Conservation (phyloP, 768 basidiomycete genomes). For the Mycena latifolia region DNA sequence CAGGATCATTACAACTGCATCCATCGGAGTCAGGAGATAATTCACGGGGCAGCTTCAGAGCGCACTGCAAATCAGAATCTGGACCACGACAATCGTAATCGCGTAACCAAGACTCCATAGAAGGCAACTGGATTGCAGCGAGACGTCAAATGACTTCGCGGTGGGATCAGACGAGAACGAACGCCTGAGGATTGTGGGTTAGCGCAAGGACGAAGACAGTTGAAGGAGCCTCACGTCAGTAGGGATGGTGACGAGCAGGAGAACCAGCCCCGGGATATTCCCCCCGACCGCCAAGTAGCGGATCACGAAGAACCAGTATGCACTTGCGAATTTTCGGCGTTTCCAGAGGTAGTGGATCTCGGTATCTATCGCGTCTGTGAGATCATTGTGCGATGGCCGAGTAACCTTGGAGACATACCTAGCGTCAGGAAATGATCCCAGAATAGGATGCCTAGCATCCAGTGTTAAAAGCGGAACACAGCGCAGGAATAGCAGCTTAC, state of each 20-base stretch:
- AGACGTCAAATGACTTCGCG: not conserved
- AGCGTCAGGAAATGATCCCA: not conserved
- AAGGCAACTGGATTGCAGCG: not conserved
- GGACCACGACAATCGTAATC: not conserved
- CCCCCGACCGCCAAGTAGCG: not conserved
- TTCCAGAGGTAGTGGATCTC: conserved; percentile 5
- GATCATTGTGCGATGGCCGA: not conserved
- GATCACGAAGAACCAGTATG: not conserved
- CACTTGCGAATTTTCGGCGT: not conserved
- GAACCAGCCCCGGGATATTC: not conserved
- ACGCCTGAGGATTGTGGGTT: not conserved
- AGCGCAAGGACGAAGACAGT: too few species aligned
- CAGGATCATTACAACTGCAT: not conserved
- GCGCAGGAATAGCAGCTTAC: too few species aligned
- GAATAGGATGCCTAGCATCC: not conserved
- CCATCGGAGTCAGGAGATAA: too few species aligned
- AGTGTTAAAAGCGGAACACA: too few species aligned
- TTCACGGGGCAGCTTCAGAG: too few species aligned
- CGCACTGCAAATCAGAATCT: not conserved
- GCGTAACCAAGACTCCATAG: not conserved
- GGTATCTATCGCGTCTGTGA: not conserved
- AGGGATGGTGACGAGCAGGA: not conserved
- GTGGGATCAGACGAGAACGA: not conserved
- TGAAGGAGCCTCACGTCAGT: not conserved
- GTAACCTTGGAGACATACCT: not conserved